Evolutionary conservation across 148 eudicot species (phyloP).

Genomic region (Chenopodium album): DNA sequence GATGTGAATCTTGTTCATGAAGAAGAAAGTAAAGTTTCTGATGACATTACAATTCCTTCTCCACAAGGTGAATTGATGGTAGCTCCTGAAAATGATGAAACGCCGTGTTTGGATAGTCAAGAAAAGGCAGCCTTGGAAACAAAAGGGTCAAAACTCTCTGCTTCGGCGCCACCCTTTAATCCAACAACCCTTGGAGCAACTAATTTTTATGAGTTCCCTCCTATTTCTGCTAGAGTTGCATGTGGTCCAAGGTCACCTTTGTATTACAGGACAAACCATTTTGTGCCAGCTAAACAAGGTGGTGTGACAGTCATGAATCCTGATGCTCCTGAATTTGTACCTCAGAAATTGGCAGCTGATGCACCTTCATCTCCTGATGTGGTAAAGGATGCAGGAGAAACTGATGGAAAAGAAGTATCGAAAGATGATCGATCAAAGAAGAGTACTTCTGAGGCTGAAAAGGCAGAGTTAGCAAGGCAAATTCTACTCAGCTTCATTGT

Average conservation of each 20-base stretch:
- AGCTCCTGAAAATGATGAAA: constrained; percentile 38
- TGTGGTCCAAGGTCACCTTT: constrained; percentile 91
- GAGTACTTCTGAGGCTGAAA: constrained; percentile 67
- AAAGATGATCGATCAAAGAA: constrained; percentile 52
- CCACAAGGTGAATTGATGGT: constrained; percentile 24
- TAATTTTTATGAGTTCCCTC: constrained; percentile 57
- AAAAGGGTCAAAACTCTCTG: constrained; percentile 91
- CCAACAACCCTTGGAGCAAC: constrained; percentile 68
- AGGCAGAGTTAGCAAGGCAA: constrained; percentile 90
- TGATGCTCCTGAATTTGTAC: constrained; percentile 94
- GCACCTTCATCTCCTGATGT: constrained; percentile 25
- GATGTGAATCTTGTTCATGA: constrained; percentile 35
- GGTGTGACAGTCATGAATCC: constrained; percentile 77
- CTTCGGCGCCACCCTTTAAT: constrained; percentile 77
- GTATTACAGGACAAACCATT: constrained; percentile 54
- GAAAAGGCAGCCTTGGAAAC: constrained; percentile 56
- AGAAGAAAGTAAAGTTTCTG: constrained; percentile 31
- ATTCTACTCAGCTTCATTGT: constrained; percentile 91
- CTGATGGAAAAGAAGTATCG: constrained; percentile 33
- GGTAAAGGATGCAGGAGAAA: constrained; percentile 20
- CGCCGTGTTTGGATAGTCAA: constrained; percentile 29
- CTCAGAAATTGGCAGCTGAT: constrained; percentile 43
- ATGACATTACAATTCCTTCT: constrained; percentile 9
- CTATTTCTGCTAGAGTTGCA: constrained; percentile 79
- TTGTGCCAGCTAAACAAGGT: constrained; percentile 47